Conservation (phyloP, 371 early-diverging fungal genomes). For the Batkoa obscura region DNA sequence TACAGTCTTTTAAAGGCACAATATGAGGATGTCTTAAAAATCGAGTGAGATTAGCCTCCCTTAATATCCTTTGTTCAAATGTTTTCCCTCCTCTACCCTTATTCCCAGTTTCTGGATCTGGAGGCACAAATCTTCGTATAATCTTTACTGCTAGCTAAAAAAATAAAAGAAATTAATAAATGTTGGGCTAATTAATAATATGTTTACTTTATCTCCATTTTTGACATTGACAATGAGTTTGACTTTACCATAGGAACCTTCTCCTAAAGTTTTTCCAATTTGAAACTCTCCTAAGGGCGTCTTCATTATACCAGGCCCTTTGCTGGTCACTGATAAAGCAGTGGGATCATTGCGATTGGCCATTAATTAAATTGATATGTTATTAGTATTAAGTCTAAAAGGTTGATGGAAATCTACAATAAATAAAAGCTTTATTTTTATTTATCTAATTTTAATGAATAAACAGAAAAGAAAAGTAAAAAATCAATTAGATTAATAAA, state of each 20-base stretch:
- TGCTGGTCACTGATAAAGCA: not conserved
- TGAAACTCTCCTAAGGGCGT: constrained; percentile 8
- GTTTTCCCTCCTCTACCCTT: constrained; percentile 6
- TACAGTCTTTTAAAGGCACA: constrained; percentile 5
- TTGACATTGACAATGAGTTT: constrained; percentile 4
- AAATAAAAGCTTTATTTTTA: too few species aligned
- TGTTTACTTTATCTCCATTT: constrained; percentile 6
- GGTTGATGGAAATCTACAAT: too few species aligned
- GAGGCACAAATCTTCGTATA: constrained; percentile 4
- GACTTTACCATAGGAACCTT: constrained; percentile 9
- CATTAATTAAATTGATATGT: not conserved
- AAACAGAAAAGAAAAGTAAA: too few species aligned
- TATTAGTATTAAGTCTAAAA: not conserved
- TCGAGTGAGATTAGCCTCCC: constrained; percentile 8
- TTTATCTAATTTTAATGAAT: too few species aligned
- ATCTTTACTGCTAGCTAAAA: constrained; percentile 8
- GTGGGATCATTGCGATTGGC: not conserved
- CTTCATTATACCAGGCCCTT: not conserved
- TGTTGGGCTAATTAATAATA: not conserved
- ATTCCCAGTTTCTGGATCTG: constrained; percentile 1
- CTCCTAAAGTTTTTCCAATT: constrained; percentile 7
- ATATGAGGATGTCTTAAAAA: constrained; percentile 5
- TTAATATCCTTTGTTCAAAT: constrained; percentile 5
- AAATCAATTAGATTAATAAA: too few species aligned
- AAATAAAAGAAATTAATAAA: not conserved